Conservation (phyloP, 2,329 filamentous ascomycete genomes). For the Penicillium sclerotiorum region DNA sequence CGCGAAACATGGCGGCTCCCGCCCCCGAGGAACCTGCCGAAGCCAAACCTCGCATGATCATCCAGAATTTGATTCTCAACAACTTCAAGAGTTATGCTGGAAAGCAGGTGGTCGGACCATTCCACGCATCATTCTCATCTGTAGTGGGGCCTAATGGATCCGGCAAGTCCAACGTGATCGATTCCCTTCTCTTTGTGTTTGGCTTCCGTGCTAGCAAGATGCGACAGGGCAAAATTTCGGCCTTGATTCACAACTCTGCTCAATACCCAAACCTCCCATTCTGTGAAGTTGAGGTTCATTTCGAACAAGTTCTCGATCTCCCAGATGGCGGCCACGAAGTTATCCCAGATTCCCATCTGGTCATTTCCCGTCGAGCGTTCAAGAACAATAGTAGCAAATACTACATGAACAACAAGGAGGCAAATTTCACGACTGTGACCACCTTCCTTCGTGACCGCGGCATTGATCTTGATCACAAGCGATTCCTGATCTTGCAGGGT, state of each 20-base stretch:
- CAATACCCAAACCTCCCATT: slow-evolving; percentile 80
- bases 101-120: slow-evolving; percentile 90
- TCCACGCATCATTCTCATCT: slow-evolving; percentile 95
- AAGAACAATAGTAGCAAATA: slow-evolving; percentile 99
- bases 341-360: slow-evolving; percentile 78
- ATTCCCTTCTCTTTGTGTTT: slow-evolving; percentile 97
- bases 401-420: slow-evolving; percentile 88
- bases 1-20: slow-evolving; percentile 68
- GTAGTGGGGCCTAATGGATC: slow-evolving; percentile 98
- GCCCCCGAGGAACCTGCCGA: slow-evolving; percentile 72
- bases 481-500: slow-evolving; percentile 94
- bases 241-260: slow-evolving; percentile 95
- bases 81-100: slow-evolving; percentile 99
- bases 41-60: slow-evolving; percentile 85
- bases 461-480: slow-evolving; percentile 95
- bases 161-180: slow-evolving; percentile 98
- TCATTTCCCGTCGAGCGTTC: slow-evolving; percentile 91
- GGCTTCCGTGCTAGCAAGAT: slow-evolving; percentile 99
- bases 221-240: slow-evolving; percentile 97
- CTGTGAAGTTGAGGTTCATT: slow-evolving; percentile 96
- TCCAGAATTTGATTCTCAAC: slow-evolving; percentile 85
- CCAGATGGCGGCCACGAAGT: slow-evolving; percentile 73
- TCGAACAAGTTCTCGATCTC: slow-evolving; percentile 90
- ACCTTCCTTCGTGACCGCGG: slow-evolving; percentile 83
- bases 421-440: slow-evolving; percentile 90